Conservation (phyloP, 352 stramenopile species). For the Halophytophthora polymorphica region DNA sequence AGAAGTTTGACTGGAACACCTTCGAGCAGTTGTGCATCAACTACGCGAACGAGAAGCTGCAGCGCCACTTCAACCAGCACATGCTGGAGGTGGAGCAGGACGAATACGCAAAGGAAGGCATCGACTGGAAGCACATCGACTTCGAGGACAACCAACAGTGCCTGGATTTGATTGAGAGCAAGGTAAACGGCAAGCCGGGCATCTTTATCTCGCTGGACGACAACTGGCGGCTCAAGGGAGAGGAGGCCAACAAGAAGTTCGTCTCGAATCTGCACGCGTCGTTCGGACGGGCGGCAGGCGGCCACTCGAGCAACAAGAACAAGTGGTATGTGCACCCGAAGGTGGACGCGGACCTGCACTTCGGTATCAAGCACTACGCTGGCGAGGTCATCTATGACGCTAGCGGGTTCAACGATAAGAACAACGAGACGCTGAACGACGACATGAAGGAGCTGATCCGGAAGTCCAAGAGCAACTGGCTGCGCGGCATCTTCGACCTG, state of each 20-base stretch:
- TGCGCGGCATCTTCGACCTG: slow-evolving; percentile 82
- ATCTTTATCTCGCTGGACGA: slow-evolving; percentile 97
- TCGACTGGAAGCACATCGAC: slow-evolving; percentile 91
- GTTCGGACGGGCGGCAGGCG: slow-evolving; percentile 70
- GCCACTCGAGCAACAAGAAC: slow-evolving; percentile 64
- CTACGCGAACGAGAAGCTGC: slow-evolving; percentile 95
- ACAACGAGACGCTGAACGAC: slow-evolving; percentile 96
- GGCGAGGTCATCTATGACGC: slow-evolving; percentile 97
- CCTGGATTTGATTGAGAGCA: slow-evolving; percentile 92
- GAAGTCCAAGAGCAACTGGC: slow-evolving; percentile 78
- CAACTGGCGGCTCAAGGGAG: slow-evolving; percentile 91
- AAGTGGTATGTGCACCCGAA: slow-evolving; percentile 90
- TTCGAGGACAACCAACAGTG: slow-evolving; percentile 94
- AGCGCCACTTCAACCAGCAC: slow-evolving; percentile 93
- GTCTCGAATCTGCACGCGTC: slow-evolving; percentile 83
- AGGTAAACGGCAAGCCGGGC: slow-evolving; percentile 84
- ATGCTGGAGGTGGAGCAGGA: slow-evolving; percentile 97
- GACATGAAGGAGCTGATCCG: slow-evolving; percentile 93
- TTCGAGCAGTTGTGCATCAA: slow-evolving; percentile 98
- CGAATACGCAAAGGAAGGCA: slow-evolving; percentile 96
- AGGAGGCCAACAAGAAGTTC: slow-evolving; percentile 91
- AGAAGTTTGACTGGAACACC: slow-evolving; percentile 94
- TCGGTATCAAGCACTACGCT: slow-evolving; percentile 89
- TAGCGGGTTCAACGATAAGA: slow-evolving; percentile 98
- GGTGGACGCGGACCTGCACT: slow-evolving; percentile 86